Evolutionary conservation across 78 protist genomes (phyloP).

Genomic region (Dictyostelium intermedium): DNA sequence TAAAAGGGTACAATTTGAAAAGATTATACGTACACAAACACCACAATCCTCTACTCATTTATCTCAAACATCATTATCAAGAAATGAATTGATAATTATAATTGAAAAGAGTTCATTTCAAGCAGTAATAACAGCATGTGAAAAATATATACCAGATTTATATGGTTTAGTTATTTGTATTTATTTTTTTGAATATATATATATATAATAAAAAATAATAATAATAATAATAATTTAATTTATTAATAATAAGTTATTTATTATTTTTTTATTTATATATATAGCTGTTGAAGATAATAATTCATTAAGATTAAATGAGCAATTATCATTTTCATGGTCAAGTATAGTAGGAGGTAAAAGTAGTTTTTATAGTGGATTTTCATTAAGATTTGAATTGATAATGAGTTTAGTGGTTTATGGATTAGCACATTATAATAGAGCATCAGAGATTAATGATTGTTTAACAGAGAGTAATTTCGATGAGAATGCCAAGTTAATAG

Average conservation of each 20-base stretch:
- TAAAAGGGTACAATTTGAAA: slow-evolving; percentile 67
- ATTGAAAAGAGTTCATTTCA: slow-evolving; percentile 52
- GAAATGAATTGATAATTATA: slow-evolving; percentile 62
- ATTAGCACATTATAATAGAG: slow-evolving; percentile 54
- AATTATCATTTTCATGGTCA: slow-evolving; percentile 58
- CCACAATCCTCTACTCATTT: slow-evolving; percentile 7
- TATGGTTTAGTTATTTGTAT: slow-evolving; percentile 27
- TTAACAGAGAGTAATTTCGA: slow-evolving; percentile 44
- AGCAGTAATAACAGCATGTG: slow-evolving; percentile 30
- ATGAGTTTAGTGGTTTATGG: slow-evolving; percentile 41
- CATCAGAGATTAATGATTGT: slow-evolving; percentile 35
- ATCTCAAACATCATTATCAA: slow-evolving; percentile 10
- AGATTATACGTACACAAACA: slow-evolving; percentile 49
- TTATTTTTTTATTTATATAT: not conserved
- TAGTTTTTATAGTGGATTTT: slow-evolving; percentile 35
- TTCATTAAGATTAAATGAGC: slow-evolving; percentile 64
- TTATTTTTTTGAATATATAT: not conserved
- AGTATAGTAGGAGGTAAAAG: not conserved
- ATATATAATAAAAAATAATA: too few species aligned
- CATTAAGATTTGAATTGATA: slow-evolving; percentile 56
- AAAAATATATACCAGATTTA: slow-evolving; percentile 58
- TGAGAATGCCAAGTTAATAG: slow-evolving; percentile 52
- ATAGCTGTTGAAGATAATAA: slow-evolving; percentile 31
- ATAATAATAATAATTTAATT: not conserved
- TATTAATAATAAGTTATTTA: not conserved